Base-by-base conservation (phyloP, 2,329 filamentous ascomycete genomes). In the Fusarium siculi region DNA sequence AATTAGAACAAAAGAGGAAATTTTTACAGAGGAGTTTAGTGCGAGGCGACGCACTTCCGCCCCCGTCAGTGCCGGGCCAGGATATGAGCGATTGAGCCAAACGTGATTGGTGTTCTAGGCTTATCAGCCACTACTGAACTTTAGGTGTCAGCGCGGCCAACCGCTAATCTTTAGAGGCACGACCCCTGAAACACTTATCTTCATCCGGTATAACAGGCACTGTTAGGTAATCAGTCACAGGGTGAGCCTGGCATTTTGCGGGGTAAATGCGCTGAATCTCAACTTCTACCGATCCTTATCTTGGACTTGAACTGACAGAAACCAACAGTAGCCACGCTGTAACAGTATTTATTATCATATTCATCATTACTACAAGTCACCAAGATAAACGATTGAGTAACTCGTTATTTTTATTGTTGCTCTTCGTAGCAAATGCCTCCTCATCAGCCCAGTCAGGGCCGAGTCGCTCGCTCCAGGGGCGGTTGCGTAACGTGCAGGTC, bases 401-500 rank as follows among this genome's bases (percentile, higher is more conserved):
- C 3, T 34, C 2, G 5, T 5, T 9, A 14, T 19, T 50, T 15
- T 25, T 7, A 19, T 4, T 6, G 14, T 9, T 18, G 1, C 14
- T 9, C 1, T 4, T 39, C 9, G 9, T 21, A 1, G 9, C 1
- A 39, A 40, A 54, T 54, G 53, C 25, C 53, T 3, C 21, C 53
- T 23, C 53, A 55, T 10, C 37, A 55, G 4, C 8, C 37, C 21
- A 32, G 16, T 16, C 53, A 55, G 4, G 53, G 53, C 28, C 53
- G 53, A 15, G 53, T 55, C 7, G 53, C 53, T n/a, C 53, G 53
- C 18, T 55, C 53, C 28, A 55, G 53, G 16, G 53, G 53, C 28
- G 53, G 53, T 44, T 55, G 53, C 53, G 53, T 55, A 32, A 55
- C 53, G 25, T 55, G 53, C 53, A 43, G 53, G 37, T 42, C 37